Evolutionary conservation across 306 rosid species (phyloP), one percentile per base, ranked within the genome.

Genomic region (Abrus pulchellus): DNA sequence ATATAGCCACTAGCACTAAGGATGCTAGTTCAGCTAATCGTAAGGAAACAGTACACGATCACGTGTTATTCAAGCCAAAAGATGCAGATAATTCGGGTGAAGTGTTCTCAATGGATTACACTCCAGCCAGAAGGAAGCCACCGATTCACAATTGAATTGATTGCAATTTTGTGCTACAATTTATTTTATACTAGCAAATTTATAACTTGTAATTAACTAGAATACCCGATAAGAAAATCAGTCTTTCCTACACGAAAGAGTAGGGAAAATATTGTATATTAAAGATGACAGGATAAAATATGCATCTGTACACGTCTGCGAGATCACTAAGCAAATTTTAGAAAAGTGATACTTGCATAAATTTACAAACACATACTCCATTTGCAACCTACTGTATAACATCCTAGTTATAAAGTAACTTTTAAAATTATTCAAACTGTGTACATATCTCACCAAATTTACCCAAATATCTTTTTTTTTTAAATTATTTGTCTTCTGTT

Each of bases 61-160:
- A 50, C 33, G 27, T 30, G 20, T 20, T 20, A 67, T 81, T 83
- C 36, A 78, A 74, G 44, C 64, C 87, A 34, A 86, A 77, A 76
- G 89, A 91, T 70, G 85, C 75, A 0, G 82, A 62, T 49, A 78
- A 66, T 61, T 27, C 20, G n/a, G 88, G 86, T 6, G 88, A 85
- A 83, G 92, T 87, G 55, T 85, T 91, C 71, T 80, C 92, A 13
- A 88, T 87, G 91, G 98, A 94, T 83, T 94, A 91, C 68, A 85
- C 91, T 86, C 94, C 97, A 9, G 94, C 94, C 1, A 85, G 86
- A 62, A 91, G 85, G 85, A 91, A 92, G 78, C 97, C 97, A 73
- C 98, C 98, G 1, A 94, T 94, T 63, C 97, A 94, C 78, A 94
- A 92, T 85, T 94, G 73, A 82, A 7, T 53, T 70, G 9, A 65